phyloP scores from a whole-genome alignment of 2,329 filamentous ascomycete species.

The Botryosphaeria dothidea region DNA sequence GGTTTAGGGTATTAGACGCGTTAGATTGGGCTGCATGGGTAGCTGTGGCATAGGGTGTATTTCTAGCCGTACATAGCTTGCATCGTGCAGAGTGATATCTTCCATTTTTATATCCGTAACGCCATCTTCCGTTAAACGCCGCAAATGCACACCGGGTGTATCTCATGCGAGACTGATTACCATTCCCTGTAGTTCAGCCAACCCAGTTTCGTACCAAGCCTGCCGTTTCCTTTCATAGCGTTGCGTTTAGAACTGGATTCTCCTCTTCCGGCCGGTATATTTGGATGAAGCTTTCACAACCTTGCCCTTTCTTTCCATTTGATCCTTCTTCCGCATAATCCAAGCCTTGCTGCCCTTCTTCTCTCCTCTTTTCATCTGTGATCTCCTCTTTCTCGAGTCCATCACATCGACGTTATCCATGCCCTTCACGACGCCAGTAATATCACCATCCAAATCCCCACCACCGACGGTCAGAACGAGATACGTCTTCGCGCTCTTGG shows the following conservation, averaged over 20 bases:
- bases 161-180: constrained; percentile 6
- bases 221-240: neutral
- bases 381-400: constrained; percentile 54
- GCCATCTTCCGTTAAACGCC: constrained; percentile 31
- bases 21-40: constrained; percentile 13
- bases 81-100: constrained; percentile 31
- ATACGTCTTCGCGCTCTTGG: constrained; percentile 96
- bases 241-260: constrained; percentile 66
- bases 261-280: constrained; percentile 88
- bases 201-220: neutral
- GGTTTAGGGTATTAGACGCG: constrained; percentile 7
- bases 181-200: neutral
- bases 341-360: constrained; percentile 84
- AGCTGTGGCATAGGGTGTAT: constrained; percentile 37
- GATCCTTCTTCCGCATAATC: constrained; percentile 85
- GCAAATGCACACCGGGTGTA: constrained; percentile 17
- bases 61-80: constrained; percentile 44
- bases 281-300: constrained; percentile 89
- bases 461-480: constrained; percentile 87
- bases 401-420: constrained; percentile 82
- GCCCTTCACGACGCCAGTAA: constrained; percentile 83
- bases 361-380: constrained; percentile 54
- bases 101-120: constrained; percentile 23
- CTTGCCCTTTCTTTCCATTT: constrained; percentile 94
- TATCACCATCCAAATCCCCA: constrained; percentile 66